Percentiles rank a stretch among this genome's conserved stretches.
These are phyloP conservation scores for Botrytis squamosa DNA, from an alignment of 2,329 filamentous ascomycete species.

Conservation along the genomic window DNA sequence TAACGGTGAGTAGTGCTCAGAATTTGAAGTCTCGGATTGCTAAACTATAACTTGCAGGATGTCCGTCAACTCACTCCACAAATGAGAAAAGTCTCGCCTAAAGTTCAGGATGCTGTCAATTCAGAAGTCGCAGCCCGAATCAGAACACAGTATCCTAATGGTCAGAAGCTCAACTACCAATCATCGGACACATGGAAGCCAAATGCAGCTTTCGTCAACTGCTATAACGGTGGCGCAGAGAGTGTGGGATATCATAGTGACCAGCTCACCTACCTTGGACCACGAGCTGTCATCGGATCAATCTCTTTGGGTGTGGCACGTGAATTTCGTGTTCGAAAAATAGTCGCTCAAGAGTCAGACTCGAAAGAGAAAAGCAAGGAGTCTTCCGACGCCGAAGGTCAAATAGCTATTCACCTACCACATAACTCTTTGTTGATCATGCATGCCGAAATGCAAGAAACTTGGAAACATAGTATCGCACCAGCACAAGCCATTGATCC, in stretches of 20 bases:
- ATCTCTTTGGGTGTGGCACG: constrained; percentile 88
- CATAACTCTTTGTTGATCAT: constrained; percentile 93
- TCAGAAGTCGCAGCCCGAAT: constrained; percentile 72
- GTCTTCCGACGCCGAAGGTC: constrained; percentile 68
- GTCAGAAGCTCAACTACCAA: constrained; percentile 75
- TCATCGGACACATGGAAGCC: constrained; percentile 72
- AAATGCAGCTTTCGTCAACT: constrained; percentile 93
- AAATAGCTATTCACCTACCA: constrained; percentile 88
- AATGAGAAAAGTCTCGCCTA: constrained; percentile 66
- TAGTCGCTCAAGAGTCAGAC: constrained; percentile 58
- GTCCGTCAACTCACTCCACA: constrained; percentile 74
- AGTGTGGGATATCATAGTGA: constrained; percentile 92
- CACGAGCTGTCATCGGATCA: constrained; percentile 83
- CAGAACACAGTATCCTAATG: constrained; percentile 61
- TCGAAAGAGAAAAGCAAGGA: constrained; percentile 36
- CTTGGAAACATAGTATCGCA: constrained; percentile 88
- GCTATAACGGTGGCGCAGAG: constrained; percentile 78
- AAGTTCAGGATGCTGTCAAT: constrained; percentile 76
- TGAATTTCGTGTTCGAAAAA: constrained; percentile 82
- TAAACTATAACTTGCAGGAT: constrained; percentile 48
- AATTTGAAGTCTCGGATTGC: constrained; percentile 19
- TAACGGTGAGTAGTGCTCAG: constrained; percentile 52
- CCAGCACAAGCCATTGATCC: constrained; percentile 76
- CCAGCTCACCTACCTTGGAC: constrained; percentile 89
- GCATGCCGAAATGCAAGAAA: constrained; percentile 97